Evolutionary conservation across 441 rosid genomes (phyloP).

Genomic region (Euphorbia celastroides): DNA sequence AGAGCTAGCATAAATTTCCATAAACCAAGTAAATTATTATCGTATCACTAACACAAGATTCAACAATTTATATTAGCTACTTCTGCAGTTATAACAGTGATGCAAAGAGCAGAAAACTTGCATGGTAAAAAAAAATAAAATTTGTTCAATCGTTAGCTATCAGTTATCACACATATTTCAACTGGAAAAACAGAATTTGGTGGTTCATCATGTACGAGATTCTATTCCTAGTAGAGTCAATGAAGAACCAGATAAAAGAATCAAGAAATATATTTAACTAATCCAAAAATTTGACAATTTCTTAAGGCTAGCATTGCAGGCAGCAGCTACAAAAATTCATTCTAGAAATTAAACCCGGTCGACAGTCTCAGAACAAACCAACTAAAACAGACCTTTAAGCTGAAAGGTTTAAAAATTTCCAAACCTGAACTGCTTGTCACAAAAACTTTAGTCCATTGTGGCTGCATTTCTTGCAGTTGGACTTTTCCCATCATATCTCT

Average conservation of each 20-base stretch:
- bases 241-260: background rate
- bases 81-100: too few species aligned
- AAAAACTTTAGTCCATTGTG: constrained; percentile 28
- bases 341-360: background rate
- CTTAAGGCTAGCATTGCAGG: constrained; percentile 4
- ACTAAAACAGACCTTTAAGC: constrained; percentile 16
- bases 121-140: background rate
- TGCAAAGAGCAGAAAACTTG: too few species aligned
- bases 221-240: background rate
- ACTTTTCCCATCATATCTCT: constrained; percentile 37
- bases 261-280: background rate
- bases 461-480: constrained; percentile 27
- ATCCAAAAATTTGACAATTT: constrained; percentile 1
- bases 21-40: too few species aligned
- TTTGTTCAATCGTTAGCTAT: background rate
- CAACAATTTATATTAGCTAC: too few species aligned
- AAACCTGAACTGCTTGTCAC: constrained; percentile 12
- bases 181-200: background rate
- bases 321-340: background rate
- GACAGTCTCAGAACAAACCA: background rate
- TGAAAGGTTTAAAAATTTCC: background rate
- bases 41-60: too few species aligned
- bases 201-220: constrained; percentile 4
- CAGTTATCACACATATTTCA: constrained; percentile 5
- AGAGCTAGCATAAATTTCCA: too few species aligned